Conservation (phyloP, 31 red algal species). For the Asparagopsis taxiformis region DNA sequence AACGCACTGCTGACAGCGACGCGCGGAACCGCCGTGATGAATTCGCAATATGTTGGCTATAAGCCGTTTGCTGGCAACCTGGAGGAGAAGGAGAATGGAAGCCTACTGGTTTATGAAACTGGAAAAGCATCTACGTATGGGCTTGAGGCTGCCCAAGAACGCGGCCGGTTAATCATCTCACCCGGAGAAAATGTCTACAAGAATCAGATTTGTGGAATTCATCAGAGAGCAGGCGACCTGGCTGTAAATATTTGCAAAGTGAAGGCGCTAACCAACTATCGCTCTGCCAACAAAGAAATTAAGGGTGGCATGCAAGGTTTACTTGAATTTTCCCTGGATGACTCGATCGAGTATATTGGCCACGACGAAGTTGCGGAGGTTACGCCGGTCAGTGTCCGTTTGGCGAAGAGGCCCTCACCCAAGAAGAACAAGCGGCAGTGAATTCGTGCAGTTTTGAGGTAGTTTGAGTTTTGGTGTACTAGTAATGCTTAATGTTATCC, state of each 20-base stretch:
- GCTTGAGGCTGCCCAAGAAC: conserved; percentile 85
- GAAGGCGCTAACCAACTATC: conserved; percentile 91
- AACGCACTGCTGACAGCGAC: conserved; percentile 91
- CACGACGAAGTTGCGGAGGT: conserved; percentile 90
- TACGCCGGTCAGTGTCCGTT: conserved; percentile 77
- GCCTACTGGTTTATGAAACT: conserved; percentile 78
- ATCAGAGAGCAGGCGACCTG: conserved; percentile 81
- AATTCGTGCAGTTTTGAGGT: too few species aligned
- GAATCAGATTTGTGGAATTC: conserved; percentile 93
- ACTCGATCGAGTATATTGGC: conserved; percentile 92
- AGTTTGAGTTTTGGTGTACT: too few species aligned
- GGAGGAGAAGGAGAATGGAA: conserved; percentile 81
- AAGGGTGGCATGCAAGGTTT: conserved; percentile 79
- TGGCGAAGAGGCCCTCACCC: conserved; percentile 44
- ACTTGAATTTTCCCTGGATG: conserved; percentile 84
- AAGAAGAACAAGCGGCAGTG: conserved; percentile 38
- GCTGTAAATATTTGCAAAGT: conserved; percentile 81
- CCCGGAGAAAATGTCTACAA: conserved; percentile 93
- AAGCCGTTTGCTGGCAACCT: conserved; percentile 84
- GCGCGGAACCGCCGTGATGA: conserved; percentile 87
- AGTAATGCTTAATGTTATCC: too few species aligned
- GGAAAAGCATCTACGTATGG: conserved; percentile 84
- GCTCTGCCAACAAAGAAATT: conserved; percentile 78
- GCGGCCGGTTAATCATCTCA: conserved; percentile 69
- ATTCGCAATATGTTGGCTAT: conserved; percentile 82